Evolutionary conservation across 768 basidiomycete genomes (phyloP), one percentile per base, ranked within the genome.

Genomic region (Xerocomus potaroensis): DNA sequence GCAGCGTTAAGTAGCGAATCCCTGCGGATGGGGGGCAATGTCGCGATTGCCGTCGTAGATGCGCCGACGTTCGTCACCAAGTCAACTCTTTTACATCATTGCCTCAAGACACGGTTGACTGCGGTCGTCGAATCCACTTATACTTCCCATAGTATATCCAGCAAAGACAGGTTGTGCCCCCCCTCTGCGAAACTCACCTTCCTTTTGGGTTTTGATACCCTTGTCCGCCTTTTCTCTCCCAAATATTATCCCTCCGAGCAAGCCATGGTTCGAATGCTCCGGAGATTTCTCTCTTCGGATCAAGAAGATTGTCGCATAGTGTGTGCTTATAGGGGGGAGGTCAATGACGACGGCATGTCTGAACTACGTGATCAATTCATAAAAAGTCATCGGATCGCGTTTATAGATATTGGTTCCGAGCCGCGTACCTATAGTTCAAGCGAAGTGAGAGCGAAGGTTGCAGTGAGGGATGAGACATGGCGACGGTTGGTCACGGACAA

Each of bases 31-130:
- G 30, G 18, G 39, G 34, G 41, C 6, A 84, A 86, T 47, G 72
- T 87, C 29, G 91, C 89, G 0, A 77, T 95, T 7, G 94, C 79
- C 8, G 77, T 93, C 54, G 79, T 91, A 49, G 80, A 92, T 62
- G 89, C 91, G 58, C 91, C 93, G 10, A 90, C 84, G 0, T 96
- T 97, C 63, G 86, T 88, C 21, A 80, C 83, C 15, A 97, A 97
- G 68, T 84, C 87, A 12, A 65, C 63, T 10, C 66, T 72, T 33
- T 67, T 95, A 23, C 77, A 73, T 39, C 56, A 59, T 7, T 83
- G 77, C 58, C 71, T 89, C 32, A 65, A 56, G 35, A 53, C 53
- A 29, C 56, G 57, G 43, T 21, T 64, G 6, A 47, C 55, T 18
- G 22, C 53, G 9, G 2, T 59, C 26, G 26, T 35, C 37, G 31